Evolutionary conservation across 2,329 filamentous ascomycete species (phyloP), one percentile per base, ranked within the genome.

Genomic region (Colletotrichum noveboracense): DNA sequence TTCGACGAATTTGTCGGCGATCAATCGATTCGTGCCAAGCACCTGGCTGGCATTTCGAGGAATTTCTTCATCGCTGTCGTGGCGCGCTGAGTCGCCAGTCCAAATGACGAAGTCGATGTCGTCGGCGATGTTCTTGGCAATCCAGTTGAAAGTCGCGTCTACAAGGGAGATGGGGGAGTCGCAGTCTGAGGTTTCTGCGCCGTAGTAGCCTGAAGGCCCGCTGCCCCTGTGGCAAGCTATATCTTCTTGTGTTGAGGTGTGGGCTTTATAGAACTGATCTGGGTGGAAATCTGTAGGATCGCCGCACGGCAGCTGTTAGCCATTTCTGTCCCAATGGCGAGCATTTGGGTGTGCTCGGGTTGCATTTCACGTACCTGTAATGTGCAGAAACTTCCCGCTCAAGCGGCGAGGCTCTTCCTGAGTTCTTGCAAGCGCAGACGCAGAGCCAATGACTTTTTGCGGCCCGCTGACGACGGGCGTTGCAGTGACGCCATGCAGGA

Each of bases 91-190:
- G 84, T 98, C 96, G 78, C 96, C 96, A 2, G 96, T 98, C 96
- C 96, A 98, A 65, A 98, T 88, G 66, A 98, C 93, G 82, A 98
- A 98, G 83, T 98, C 96, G 78, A 98, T 90, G 5, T 93, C 86
- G 82, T 96, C 94, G 81, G 91, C 93, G 74, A 98, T 82, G 80
- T 98, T 93, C 58, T 92, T 90, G 60, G 92, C 88, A 67, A 99
- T 94, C 96, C 96, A 99, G 80, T 93, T 90, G 81, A 98, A 95
- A 0, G 96, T 98, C 80, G 95, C 94, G 83, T 98, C 94, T 76
- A 98, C 88, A 21, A 99, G 91, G 1, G 93, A 87, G 75, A 93
- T 85, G 0, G 97, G 96, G 4, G 95, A 91, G 86, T 99, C 97
- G 88, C 97, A 99, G 75, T 95, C 94, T 10, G 94, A 94, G 1